These are phyloP conservation scores for Colletotrichum horii DNA, from an alignment of 2,329 filamentous ascomycete genomes.

Conservation along the genomic window DNA sequence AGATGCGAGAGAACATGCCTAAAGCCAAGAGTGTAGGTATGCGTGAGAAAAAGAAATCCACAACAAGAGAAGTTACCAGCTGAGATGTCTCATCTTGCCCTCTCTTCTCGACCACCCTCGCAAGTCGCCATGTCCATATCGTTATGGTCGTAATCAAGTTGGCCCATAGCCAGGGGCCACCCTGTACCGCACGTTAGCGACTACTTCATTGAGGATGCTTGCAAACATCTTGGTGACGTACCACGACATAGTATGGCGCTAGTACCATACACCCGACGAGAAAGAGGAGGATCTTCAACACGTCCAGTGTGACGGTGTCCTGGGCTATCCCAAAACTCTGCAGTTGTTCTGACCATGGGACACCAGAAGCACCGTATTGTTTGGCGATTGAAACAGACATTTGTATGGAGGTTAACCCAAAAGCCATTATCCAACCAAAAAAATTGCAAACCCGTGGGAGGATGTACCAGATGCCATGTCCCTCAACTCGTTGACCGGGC, in stretches of 20 bases:
- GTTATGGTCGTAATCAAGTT: not conserved
- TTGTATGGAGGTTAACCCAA: not conserved
- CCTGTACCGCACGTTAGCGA: not conserved
- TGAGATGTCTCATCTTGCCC: not conserved
- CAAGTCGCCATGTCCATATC: not conserved
- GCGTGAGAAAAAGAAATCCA: not conserved
- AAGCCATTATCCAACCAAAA: not conserved
- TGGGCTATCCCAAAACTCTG: not conserved
- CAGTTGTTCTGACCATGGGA: not conserved
- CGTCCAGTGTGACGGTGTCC: not conserved
- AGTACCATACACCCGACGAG: not conserved
- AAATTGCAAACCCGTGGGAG: not conserved
- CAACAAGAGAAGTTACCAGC: not conserved
- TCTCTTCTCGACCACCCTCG: not conserved
- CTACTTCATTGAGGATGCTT: fast-evolving
- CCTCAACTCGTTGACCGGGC: not conserved
- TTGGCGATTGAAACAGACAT: not conserved
- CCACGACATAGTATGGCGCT: not conserved
- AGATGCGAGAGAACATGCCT: not conserved
- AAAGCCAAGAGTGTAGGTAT: not conserved
- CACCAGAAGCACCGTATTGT: not conserved
- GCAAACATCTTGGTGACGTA: not conserved
- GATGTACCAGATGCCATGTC: not conserved
- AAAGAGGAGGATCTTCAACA: not conserved
- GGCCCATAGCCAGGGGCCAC: not conserved